Base-by-base conservation (phyloP, 129 eudicot genomes). In the Chrysanthemum lavandulifolium region DNA sequence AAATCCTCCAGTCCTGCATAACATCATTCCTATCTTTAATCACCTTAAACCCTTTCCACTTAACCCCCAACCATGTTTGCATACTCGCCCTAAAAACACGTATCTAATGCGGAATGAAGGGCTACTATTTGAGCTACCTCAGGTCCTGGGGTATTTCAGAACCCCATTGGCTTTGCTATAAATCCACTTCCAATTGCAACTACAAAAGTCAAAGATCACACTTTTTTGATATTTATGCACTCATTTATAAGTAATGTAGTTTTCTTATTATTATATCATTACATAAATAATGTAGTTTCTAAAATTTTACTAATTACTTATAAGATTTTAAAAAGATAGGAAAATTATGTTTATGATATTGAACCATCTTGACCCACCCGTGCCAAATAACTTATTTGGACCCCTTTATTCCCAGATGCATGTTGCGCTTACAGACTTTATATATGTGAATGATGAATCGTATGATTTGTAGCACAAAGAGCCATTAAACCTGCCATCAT, bases 401-500 rank as follows among this genome's bases (percentile, higher is more conserved):
- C 21, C 21, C 21, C 21, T 19, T 19, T 19, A 0, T 19, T 19
- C 21, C 21, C 21, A 19, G 21, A 19, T 19, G 21, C 21, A 19
- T 19, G 21, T 19, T 19, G 21, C 21, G 21, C 21, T 0, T 19
- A 19, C 21, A 19, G 21, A 19, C 21, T 19, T 19, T 19, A 19
- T 19, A 19, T 19, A 19, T 19, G 21, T 19, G 21, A 19, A 19
- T 19, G 21, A 19, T 19, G 21, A 19, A 19, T 19, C 21, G 21
- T 19, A 19, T 19, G 21, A 72, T 93, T 86, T 69, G 98, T 94
- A 27, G 98, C 97, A 71, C 86, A 78, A 49, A 94, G 74, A 73
- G 98, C 98, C 98, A 90, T 90, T 78, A 94, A 55, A 81, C 97
- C 98, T 90, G 89, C 58, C 84, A 83, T 48, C 16, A 62, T 50